Percentiles rank a stretch among this genome's conserved stretches.
These are phyloP conservation scores for Diaporthe batatas DNA, from an alignment of 2,329 filamentous ascomycete genomes.

Conservation along the genomic window DNA sequence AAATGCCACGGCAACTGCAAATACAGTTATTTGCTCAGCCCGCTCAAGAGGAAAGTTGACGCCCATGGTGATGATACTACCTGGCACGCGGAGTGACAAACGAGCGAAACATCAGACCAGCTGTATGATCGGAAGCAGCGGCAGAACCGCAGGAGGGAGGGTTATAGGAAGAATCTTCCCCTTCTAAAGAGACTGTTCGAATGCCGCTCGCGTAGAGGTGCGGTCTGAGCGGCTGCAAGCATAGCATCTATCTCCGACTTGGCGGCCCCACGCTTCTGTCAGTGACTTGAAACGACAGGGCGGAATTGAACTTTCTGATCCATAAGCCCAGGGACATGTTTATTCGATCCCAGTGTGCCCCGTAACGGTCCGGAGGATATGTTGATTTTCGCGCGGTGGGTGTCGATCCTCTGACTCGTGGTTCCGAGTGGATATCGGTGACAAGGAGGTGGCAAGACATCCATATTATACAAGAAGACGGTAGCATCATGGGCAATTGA, in stretches of 20 bases:
- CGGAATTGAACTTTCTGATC: conserved; percentile 27
- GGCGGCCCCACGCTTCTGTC: conserved; percentile 21
- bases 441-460: conserved; percentile 21
- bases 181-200: conserved; percentile 24
- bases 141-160: neutral
- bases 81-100: neutral
- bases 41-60: conserved; percentile 20
- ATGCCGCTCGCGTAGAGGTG: neutral
- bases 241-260: conserved; percentile 26
- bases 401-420: conserved; percentile 29
- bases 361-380: conserved; percentile 8
- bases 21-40: conserved; percentile 7
- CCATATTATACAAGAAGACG: neutral
- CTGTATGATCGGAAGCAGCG: conserved; percentile 24
- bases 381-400: conserved; percentile 24
- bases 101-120: conserved; percentile 28
- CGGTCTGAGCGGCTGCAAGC: conserved; percentile 18
- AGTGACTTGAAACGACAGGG: conserved; percentile 31
- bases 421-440: conserved; percentile 18
- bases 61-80: conserved; percentile 11
- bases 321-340: conserved; percentile 22
- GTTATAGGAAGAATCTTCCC: neutral
- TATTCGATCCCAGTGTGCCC: conserved; percentile 16
- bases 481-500: neutral
- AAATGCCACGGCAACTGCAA: conserved; percentile 18